phyloP scores from a whole-genome alignment of 139 green algal species.

The Monoraphidium neglectum region DNA sequence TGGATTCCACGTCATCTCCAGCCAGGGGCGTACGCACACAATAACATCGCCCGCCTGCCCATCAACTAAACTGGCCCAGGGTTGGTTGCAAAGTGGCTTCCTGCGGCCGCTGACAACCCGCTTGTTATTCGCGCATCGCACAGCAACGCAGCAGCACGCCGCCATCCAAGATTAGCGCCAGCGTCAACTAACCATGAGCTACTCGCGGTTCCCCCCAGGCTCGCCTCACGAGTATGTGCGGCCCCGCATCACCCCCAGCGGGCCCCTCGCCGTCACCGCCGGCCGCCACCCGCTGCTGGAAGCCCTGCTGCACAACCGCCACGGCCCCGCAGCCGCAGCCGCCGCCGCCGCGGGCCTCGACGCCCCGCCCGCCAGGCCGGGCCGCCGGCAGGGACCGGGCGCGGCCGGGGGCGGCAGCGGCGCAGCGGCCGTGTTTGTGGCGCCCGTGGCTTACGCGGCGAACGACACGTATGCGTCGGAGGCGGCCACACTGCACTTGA shows the following conservation, averaged over 20 bases:
- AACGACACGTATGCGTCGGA: conserved; percentile 78
- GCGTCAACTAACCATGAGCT: no score
- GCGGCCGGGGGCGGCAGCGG: not conserved
- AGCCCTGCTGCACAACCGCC: not conserved
- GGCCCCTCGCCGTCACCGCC: conserved; percentile 28
- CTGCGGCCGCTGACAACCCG: no score
- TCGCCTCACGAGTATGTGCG: conserved; percentile 40
- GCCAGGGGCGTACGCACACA: no score
- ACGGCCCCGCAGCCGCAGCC: conserved; percentile 7
- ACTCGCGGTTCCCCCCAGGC: no score
- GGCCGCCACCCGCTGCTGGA: conserved; percentile 36
- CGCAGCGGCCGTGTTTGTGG: not conserved
- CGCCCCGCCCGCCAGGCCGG: not conserved
- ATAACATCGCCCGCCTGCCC: no score
- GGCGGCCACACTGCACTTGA: conserved; percentile 63
- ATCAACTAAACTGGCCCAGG: no score
- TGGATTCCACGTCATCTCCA: no score
- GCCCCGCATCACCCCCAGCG: conserved; percentile 33
- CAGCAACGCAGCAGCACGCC: no score
- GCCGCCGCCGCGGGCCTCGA: conserved; percentile 40
- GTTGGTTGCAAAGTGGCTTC: no score
- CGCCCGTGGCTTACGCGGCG: conserved; percentile 22
- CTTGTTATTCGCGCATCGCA: no score
- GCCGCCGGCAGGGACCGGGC: not conserved
- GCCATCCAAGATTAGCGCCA: no score